Base-by-base conservation (phyloP, 768 basidiomycete genomes). In the Albatrellus ellisii region DNA sequence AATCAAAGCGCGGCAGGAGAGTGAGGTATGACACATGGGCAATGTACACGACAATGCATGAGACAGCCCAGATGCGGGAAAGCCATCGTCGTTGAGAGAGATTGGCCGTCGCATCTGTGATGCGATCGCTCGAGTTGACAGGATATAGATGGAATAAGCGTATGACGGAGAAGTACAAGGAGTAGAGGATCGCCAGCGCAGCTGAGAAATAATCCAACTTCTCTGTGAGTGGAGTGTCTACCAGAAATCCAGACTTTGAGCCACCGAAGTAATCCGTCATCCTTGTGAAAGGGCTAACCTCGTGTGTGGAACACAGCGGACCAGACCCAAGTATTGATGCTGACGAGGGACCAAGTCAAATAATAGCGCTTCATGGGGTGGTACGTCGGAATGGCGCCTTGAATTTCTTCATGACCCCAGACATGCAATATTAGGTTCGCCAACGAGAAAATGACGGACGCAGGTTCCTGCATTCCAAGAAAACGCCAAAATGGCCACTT, bases 401-500 rank as follows among this genome's bases (percentile, higher is more conserved):
- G 60, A 10, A 90, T 50, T 49, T 64, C 64, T 11, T 54, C 54
- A 6, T 67, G 65, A 1, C 91, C 91, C 40, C 63, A 62, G 1
- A 66, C 60, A 59, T 99, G 91, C 31, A 69, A 73, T 65, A 68
- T 75, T 31, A 94, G 64, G 58, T 99, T 98, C 45, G 79, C 62
- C n/a, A 95, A 53, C 11, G 87, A 91, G 64, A 97, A 95, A 26
- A 74, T 60, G 44, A 95, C 91, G 2, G 87, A 86, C 6, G 91
- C 82, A 5, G 94, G 92, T 60, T 99, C 94, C 55, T 98, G 94
- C 59, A 89, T 81, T 24, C 91, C 88, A n/a, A 67, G 62, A 17
- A 84, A 64, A 24, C 92, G 72, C 74, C 79, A 83, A 58, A 99
- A 98, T 0, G 92, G 88, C 94, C 94, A 98, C 65, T 98, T 98